A percentile compares a stretch with the other conserved stretches of the same genome.
These are phyloP conservation scores for Tylopilus intermedius DNA, from an alignment of 768 basidiomycete genomes.

Conservation along the genomic window DNA sequence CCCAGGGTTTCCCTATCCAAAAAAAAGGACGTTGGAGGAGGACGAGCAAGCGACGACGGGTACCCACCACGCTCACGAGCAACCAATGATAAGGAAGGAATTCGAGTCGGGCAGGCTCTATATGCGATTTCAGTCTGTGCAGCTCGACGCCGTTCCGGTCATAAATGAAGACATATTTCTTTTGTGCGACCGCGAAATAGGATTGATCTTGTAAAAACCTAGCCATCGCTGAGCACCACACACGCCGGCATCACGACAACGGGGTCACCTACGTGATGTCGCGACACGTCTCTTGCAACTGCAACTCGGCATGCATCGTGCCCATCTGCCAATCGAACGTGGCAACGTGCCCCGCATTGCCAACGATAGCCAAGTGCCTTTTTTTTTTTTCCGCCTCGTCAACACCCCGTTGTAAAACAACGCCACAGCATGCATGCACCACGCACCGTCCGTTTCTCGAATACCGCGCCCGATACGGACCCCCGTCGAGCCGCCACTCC, in stretches of 20 bases:
- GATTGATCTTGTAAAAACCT: constrained; percentile 92
- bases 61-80: constrained; percentile 72
- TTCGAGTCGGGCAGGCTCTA: constrained; percentile 86
- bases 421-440: background rate
- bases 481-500: constrained; percentile 80
- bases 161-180: constrained; percentile 94
- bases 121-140: constrained; percentile 75
- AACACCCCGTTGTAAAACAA: background rate
- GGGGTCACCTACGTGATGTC: constrained; percentile 73
- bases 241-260: background rate
- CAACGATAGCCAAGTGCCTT: constrained; percentile 84
- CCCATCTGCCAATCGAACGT: constrained; percentile 94
- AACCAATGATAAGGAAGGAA: constrained; percentile 97
- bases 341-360: constrained; percentile 78
- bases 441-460: constrained; percentile 85
- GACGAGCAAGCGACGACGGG: background rate
- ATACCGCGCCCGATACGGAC: constrained; percentile 80
- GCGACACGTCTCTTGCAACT: constrained; percentile 83
- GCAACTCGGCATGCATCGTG: constrained; percentile 78
- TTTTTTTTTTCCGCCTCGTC: background rate
- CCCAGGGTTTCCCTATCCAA: constrained; percentile 72
- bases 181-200: constrained; percentile 92
- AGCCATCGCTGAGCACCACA: background rate
- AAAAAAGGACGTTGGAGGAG: background rate
- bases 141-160: constrained; percentile 91